A percentile compares a stretch with the other conserved stretches of the same genome.
phyloP scores from a whole-genome alignment of 768 basidiomycete species.

The Suillus plorans region DNA sequence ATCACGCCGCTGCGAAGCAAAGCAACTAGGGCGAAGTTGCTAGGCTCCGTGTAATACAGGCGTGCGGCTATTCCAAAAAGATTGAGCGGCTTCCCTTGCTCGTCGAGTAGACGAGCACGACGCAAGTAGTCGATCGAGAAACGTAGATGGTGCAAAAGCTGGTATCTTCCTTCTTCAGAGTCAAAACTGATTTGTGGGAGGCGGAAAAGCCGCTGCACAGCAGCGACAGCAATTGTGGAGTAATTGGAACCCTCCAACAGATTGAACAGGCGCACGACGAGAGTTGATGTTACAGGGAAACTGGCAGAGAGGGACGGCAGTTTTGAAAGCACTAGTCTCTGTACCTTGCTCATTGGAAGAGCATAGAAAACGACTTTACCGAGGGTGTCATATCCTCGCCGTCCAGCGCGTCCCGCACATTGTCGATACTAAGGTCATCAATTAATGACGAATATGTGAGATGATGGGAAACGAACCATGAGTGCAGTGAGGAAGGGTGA shows the following conservation, averaged over 20 bases:
- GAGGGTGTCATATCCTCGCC: constrained; percentile 66
- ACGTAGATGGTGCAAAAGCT: constrained; percentile 63
- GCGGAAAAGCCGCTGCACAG: constrained; percentile 51
- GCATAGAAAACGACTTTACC: constrained; percentile 78
- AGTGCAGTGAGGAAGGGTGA: constrained; percentile 61
- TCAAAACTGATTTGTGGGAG: constrained; percentile 61
- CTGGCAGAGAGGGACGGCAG: constrained; percentile 60
- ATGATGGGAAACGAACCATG: constrained; percentile 41
- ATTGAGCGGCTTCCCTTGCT: constrained; percentile 55
- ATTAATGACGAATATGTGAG: not conserved
- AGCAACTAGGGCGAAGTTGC: constrained; percentile 63
- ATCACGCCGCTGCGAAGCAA: constrained; percentile 58
- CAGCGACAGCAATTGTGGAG: constrained; percentile 45
- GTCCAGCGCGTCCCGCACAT: constrained; percentile 71
- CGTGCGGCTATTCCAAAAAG: constrained; percentile 54
- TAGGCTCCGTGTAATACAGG: constrained; percentile 66
- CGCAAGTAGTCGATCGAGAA: constrained; percentile 74
- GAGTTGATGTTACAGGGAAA: constrained; percentile 68
- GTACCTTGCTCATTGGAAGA: constrained; percentile 59
- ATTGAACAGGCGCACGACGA: constrained; percentile 63
- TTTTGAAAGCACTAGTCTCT: constrained; percentile 62
- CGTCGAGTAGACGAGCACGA: constrained; percentile 52
- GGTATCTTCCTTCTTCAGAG: constrained; percentile 52
- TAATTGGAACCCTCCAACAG: constrained; percentile 61
- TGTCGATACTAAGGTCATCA: constrained; percentile 56